These are phyloP conservation scores for Lachancea sp. DNA, from an alignment of 805 yeast genomes.

Conservation along the genomic window DNA sequence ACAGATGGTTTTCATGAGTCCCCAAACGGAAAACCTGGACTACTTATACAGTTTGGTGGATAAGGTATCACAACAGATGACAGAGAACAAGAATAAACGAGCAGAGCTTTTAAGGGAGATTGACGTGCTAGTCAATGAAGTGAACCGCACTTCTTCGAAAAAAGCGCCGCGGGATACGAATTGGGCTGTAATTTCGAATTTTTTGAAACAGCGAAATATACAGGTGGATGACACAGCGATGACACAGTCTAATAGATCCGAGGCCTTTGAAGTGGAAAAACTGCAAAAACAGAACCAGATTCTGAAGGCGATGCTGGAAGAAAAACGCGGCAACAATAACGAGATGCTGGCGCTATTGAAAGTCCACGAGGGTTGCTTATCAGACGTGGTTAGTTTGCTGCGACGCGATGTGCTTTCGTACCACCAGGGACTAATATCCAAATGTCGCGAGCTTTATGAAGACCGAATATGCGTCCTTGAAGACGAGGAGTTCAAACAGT, in stretches of 20 bases:
- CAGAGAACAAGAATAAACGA: slow-evolving; percentile 17
- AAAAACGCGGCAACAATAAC: slow-evolving; percentile 8
- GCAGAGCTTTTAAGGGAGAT: slow-evolving; percentile 15
- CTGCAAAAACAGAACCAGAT: slow-evolving; percentile 13
- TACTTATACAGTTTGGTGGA: slow-evolving; percentile 22
- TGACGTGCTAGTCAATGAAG: slow-evolving; percentile 17
- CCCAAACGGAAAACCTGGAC: slow-evolving; percentile 25
- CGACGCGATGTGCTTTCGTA: slow-evolving; percentile 16
- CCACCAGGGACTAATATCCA: slow-evolving; percentile 10
- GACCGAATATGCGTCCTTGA: slow-evolving; percentile 16
- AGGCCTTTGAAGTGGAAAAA: background rate
- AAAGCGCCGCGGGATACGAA: slow-evolving; percentile 8
- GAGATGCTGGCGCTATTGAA: slow-evolving; percentile 15
- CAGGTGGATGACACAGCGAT: background rate
- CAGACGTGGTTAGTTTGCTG: slow-evolving; percentile 14
- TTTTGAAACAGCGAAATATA: slow-evolving; percentile 13
- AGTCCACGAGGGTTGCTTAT: slow-evolving; percentile 18
- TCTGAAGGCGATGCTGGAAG: slow-evolving; percentile 11
- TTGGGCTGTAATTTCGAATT: slow-evolving; percentile 15
- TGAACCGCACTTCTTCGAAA: slow-evolving; percentile 10
- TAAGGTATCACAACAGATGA: slow-evolving; percentile 14
- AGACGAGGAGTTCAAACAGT: slow-evolving; percentile 18
- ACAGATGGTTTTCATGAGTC: slow-evolving; percentile 24
- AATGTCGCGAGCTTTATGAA: slow-evolving; percentile 11
- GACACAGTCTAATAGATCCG: background rate